These are phyloP conservation scores for Vicia villosa DNA, from an alignment of 306 rosid species.

Conservation along the genomic window DNA sequence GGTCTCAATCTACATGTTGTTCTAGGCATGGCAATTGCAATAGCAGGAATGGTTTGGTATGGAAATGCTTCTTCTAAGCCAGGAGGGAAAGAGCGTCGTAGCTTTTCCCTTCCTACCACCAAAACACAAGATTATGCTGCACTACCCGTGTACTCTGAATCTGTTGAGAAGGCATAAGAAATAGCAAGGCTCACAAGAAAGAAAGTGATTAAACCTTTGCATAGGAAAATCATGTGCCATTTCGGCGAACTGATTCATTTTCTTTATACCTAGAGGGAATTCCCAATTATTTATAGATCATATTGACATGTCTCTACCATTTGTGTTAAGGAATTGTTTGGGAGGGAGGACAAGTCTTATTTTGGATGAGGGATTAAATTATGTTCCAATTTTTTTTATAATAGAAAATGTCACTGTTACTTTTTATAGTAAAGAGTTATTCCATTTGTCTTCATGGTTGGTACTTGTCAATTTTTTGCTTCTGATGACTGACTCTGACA, in stretches of 20 bases:
- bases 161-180: conserved; percentile 66
- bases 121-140: conserved; percentile 58
- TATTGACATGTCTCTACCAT: conserved; percentile 28
- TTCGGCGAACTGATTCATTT: conserved; percentile 50
- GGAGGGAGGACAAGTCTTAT: conserved; percentile 15
- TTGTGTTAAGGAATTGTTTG: conserved; percentile 34
- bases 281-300: conserved; percentile 47
- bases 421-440: conserved; percentile 23
- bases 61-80: conserved; percentile 90
- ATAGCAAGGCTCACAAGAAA: conserved; percentile 29
- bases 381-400: conserved; percentile 37
- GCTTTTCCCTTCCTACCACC: conserved; percentile 49
- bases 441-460: conserved; percentile 13
- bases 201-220: conserved; percentile 30
- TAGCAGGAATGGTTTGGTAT: conserved; percentile 84
- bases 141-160: conserved; percentile 54
- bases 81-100: conserved; percentile 83
- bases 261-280: conserved; percentile 45
- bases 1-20: conserved; percentile 82
- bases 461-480: conserved; percentile 15
- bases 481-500: conserved; percentile 10
- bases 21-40: conserved; percentile 75
- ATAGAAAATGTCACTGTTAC: conserved; percentile 36
- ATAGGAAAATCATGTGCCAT: conserved; percentile 34
- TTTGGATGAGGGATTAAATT: conserved; percentile 14